Conservation (phyloP, 495 filamentous ascomycete genomes). For the Echria macrotheca region DNA sequence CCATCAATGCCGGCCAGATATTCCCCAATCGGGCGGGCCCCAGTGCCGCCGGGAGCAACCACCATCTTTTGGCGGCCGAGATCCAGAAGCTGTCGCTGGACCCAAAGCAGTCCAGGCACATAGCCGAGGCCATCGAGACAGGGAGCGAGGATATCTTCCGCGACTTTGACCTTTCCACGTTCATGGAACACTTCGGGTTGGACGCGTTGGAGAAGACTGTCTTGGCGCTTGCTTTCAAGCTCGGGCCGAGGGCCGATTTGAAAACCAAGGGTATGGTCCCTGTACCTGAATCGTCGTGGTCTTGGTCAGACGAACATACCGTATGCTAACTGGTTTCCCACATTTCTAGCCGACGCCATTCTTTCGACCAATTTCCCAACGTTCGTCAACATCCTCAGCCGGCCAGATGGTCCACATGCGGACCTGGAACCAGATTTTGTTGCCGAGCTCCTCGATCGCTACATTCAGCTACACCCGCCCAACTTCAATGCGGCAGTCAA, state of each 20-base stretch:
- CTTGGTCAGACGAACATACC: no score
- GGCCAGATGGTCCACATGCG: constrained; percentile 50
- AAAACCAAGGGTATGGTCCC: constrained; percentile 92
- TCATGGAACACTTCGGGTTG: constrained; percentile 89
- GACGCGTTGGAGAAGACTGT: constrained; percentile 81
- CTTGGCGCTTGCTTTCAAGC: constrained; percentile 84
- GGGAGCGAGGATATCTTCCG: constrained; percentile 80
- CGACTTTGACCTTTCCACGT: constrained; percentile 88
- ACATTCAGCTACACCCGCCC: constrained; percentile 73
- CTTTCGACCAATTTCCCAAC: constrained; percentile 65
- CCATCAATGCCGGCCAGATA: constrained; percentile 76
- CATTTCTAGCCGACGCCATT: constrained; percentile 84
- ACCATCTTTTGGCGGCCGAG: constrained; percentile 73
- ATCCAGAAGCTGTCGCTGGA: constrained; percentile 79
- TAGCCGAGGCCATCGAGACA: constrained; percentile 86
- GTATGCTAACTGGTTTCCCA: no score
- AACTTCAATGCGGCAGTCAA: constrained; percentile 74
- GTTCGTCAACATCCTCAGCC: constrained; percentile 68
- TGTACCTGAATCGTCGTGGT: no score
- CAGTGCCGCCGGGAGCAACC: constrained; percentile 66
- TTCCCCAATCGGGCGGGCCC: constrained; percentile 68
- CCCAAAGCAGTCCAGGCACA: constrained; percentile 74
- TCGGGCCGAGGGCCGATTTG: constrained; percentile 68
- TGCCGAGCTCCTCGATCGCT: constrained; percentile 71
- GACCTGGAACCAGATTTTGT: constrained; percentile 63